phyloP scores from a whole-genome alignment of 2,329 filamentous ascomycete species.

The Emmonsia crescens region DNA sequence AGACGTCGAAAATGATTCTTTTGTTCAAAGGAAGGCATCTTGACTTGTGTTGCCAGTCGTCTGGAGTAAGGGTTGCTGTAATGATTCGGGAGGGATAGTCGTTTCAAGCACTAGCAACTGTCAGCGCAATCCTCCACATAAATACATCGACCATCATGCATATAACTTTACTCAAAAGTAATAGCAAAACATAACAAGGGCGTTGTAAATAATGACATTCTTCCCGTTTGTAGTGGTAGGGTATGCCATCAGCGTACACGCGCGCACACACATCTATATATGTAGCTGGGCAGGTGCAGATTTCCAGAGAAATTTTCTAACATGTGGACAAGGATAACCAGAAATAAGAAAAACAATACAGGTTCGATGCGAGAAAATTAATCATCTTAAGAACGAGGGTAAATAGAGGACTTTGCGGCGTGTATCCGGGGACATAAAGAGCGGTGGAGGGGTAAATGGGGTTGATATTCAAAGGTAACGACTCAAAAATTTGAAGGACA shows the following conservation, averaged over 20 bases:
- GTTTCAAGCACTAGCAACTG: background rate
- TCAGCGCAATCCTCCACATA: background rate
- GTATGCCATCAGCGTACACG: background rate
- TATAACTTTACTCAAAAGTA: background rate
- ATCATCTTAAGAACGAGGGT: background rate
- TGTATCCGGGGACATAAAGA: background rate
- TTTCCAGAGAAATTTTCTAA: background rate
- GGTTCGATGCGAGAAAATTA: background rate
- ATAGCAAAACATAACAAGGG: background rate
- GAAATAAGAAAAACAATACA: background rate
- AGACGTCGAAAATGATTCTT: constrained; percentile 63
- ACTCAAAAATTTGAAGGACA: background rate
- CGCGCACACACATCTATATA: background rate
- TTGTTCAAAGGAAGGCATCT: constrained; percentile 45
- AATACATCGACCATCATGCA: background rate
- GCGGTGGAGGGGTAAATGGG: background rate
- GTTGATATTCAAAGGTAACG: background rate
- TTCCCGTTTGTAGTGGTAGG: background rate
- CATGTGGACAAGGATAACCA: background rate
- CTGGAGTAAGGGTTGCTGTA: background rate
- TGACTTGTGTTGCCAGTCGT: constrained; percentile 15
- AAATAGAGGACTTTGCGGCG: background rate
- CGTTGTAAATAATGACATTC: background rate
- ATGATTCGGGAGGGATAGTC: background rate
- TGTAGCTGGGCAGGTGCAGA: background rate